A percentile compares a stretch with the other conserved stretches of the same genome.
Evolutionary conservation across 2,329 filamentous ascomycete species (phyloP).

Genomic region (Pseudocercospora macadamiae): DNA sequence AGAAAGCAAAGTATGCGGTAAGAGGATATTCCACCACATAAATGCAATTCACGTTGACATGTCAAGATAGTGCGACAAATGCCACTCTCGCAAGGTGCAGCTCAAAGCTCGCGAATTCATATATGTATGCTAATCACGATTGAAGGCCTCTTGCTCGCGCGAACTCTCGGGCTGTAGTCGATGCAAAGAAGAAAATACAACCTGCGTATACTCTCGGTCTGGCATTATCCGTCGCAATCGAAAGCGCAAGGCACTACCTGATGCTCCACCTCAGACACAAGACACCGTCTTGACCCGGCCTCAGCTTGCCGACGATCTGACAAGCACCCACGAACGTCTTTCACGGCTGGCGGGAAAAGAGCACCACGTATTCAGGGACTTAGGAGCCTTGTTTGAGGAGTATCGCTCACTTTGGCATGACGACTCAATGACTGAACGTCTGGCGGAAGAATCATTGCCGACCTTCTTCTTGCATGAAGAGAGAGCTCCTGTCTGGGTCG

Average conservation of each 20-base stretch:
- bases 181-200: background rate
- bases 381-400: background rate
- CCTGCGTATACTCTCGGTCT: conserved; percentile 1
- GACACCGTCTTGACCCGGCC: background rate
- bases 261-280: background rate
- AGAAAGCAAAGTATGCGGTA: background rate
- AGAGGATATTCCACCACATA: background rate
- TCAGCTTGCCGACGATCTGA: background rate
- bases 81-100: conserved; percentile 25
- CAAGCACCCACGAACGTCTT: background rate
- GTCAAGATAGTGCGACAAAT: conserved; percentile 24
- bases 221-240: background rate
- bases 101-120: background rate
- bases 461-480: background rate
- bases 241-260: background rate
- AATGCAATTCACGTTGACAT: background rate
- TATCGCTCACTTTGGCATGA: background rate
- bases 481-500: background rate
- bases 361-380: background rate
- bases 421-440: background rate
- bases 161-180: background rate
- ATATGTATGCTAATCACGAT: background rate
- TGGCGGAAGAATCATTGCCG: background rate
- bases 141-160: background rate
- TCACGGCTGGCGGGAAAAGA: background rate